Base-by-base conservation (phyloP, 495 filamentous ascomycete species). In the Penicillium egyptiacum region DNA sequence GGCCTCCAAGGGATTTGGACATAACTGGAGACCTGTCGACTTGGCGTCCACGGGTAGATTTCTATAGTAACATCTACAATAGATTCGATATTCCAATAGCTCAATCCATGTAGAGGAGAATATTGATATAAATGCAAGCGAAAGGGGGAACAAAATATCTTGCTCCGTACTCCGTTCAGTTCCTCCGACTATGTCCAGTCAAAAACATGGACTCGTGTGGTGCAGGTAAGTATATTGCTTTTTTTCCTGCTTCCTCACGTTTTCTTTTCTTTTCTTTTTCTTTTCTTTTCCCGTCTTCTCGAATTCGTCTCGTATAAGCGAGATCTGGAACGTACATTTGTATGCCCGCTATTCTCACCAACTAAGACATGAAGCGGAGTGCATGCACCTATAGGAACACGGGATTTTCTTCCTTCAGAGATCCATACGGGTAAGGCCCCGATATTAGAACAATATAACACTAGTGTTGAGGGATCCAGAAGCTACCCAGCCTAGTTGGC, bases 251-350 rank as follows among this genome's bases (percentile, higher is more conserved):
- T 48, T 22, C 11, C 7, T 33, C 35, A 17, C 35, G 7, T 22
- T 23, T 23, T 20, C 9, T 12, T 30, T 48, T 12, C 7, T 33
- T 50, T 25, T 25, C 8, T 28, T 46, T 46, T 28, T 19, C 2
- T 10, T 2, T 9, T 28, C 8, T 5, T 4, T 47, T 47, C 14
- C 14, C 2, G n/a, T 28, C n/a, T 44, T 44, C 22, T 52, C 9
- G 25, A 5, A 3, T 19, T 6, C 16, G 6, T 53, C 17, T 53
- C 50, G 50, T 43, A 19, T 31, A 22, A 19, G 23, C 35, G 19
- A 8, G 40, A 53, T 23, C 40, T 53, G 50, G 50, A 41, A 42
- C 40, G 51, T 47, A 55, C 52, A 26, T 55, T 46, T 47, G 43
- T 22, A 17, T 39, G 5, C 16, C 14, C 33, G 2, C 33, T 37